phyloP scores from a whole-genome alignment of 768 basidiomycete species.

The Russula emetica region DNA sequence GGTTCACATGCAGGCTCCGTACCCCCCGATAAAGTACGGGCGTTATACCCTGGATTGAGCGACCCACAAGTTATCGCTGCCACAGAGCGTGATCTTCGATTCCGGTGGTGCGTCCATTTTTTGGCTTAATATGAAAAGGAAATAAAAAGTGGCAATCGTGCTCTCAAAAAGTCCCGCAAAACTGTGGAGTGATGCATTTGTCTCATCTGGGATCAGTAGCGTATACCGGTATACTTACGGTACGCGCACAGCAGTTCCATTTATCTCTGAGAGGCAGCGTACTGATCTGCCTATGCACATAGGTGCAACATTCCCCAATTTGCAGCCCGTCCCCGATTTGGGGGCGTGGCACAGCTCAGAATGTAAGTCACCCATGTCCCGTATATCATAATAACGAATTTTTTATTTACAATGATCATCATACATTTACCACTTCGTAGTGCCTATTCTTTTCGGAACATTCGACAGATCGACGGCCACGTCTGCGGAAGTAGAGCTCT shows the following conservation, averaged over 20 bases:
- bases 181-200: constrained; percentile 17
- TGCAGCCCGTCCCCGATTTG: not conserved
- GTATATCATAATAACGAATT: not conserved
- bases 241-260: not conserved
- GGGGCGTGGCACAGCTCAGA: not conserved
- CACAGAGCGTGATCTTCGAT: constrained; percentile 5
- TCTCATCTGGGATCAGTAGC: constrained; percentile 4
- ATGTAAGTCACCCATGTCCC: not conserved
- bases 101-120: constrained; percentile 11
- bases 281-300: not conserved
- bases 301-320: constrained; percentile 11
- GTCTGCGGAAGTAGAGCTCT: constrained; percentile 28
- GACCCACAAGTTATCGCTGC: constrained; percentile 12
- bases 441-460: constrained; percentile 32
- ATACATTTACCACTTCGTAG: constrained; percentile 8
- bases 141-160: no score
- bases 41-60: constrained; percentile 7
- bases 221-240: constrained; percentile 20
- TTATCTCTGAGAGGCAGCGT: not conserved
- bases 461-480: constrained; percentile 31
- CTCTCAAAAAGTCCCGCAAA: constrained; percentile 12
- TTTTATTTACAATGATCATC: not conserved
- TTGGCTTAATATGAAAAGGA: no score
- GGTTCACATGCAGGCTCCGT: not conserved
- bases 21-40: not conserved